Conservation (phyloP, 2,329 filamentous ascomycete species). For the Fusarium sp. region DNA sequence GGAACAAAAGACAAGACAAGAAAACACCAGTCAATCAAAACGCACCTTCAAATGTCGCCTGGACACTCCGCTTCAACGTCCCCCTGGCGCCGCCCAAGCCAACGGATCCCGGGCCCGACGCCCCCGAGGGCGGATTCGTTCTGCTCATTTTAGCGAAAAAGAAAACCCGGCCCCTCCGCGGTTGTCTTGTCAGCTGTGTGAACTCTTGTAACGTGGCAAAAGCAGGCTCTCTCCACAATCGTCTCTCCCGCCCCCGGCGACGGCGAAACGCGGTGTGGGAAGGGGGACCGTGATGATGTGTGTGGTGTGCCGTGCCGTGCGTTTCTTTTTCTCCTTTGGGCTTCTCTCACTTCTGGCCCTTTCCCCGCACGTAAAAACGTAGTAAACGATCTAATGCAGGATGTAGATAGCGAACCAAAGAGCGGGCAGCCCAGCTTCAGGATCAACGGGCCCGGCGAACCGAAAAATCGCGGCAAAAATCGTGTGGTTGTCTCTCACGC, state of each 20-base stretch:
- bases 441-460: neutral
- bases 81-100: conserved; percentile 54
- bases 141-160: conserved; percentile 58
- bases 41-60: conserved; percentile 72
- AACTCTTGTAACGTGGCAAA: neutral
- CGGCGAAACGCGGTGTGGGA: conserved; percentile 5
- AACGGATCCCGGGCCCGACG: conserved; percentile 62
- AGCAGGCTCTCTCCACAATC: conserved; percentile 4
- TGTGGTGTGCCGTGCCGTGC: neutral
- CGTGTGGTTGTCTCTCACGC: neutral
- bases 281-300: neutral
- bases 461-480: neutral
- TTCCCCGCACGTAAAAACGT: conserved; percentile 19
- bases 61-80: conserved; percentile 68
- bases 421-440: neutral
- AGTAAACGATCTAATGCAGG: conserved; percentile 16
- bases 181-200: neutral
- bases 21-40: conserved; percentile 9
- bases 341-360: neutral
- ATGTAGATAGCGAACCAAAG: neutral
- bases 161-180: conserved; percentile 13
- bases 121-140: conserved; percentile 65
- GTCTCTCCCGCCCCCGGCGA: neutral
- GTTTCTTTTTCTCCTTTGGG: neutral
- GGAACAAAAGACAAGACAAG: neutral